Evolutionary conservation across 768 basidiomycete genomes (phyloP), one percentile per base, ranked within the genome.

Genomic region (Tylopilus rubrobrunneus): DNA sequence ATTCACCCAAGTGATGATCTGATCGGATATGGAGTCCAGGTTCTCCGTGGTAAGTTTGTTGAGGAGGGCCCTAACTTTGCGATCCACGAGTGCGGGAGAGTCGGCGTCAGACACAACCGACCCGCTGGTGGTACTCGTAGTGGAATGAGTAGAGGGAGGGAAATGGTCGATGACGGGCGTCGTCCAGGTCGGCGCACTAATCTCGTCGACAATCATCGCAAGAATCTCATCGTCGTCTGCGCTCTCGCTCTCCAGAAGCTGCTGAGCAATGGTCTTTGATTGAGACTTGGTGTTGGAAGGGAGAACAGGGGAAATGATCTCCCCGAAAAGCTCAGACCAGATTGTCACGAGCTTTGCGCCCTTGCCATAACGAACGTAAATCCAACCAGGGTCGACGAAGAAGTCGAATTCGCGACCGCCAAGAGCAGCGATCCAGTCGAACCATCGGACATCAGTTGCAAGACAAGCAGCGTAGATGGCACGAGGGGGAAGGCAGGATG

Each of bases 11-110:
- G 80, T 71, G 58, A 98, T 88, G 69, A 98, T 96, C 71, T 98
- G 93, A 66, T 90, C 85, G 3, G 94, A 95, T 65, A 98, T 97
- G 9, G 90, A 86, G 61, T 94, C 91, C 78, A 98, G 98, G 61
- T 88, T 89, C 77, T 98, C 93, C 84, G 93, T 88, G 14, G 95
- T 95, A 37, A 98, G 82, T 75, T 93, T 96, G 81, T 98, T 96
- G 31, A 31, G 31, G 31, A 31, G 31, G 31, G 31, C 31, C 31
- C 7, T 31, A 7, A 31, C 31, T 31, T 7, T 31, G 10, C 31
- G 31, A 31, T 31, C 31, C 31, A 31, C 31, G 31, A 31, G 31
- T 31, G 4, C 31, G 31, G 31, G 31, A 31, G 31, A 31, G 8
- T 31, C 31, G 31, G 31, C 10, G 31, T 31, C 31, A 8, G 31